Percentiles rank a stretch among this genome's conserved stretches.
Conservation (phyloP, 2,329 filamentous ascomycete species). For the Botryotinia calthae region DNA sequence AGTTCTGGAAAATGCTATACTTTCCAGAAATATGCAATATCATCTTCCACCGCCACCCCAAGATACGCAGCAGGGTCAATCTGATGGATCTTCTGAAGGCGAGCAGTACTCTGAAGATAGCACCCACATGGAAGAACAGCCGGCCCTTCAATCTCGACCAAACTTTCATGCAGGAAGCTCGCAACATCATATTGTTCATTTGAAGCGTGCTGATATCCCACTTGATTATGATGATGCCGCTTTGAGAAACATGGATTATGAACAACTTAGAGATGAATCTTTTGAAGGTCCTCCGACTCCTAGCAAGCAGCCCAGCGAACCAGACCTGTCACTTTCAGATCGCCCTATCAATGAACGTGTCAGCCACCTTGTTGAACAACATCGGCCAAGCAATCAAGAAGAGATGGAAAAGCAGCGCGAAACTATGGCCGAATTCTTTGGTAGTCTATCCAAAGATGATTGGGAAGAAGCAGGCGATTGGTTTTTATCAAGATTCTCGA, state of each 20-base stretch:
- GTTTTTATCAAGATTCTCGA: conserved; percentile 33
- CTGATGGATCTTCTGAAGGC: conserved; percentile 2
- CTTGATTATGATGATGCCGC: conserved; percentile 17
- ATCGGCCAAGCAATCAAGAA: not conserved
- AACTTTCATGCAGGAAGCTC: not conserved
- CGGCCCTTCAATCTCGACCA: conserved; percentile 15
- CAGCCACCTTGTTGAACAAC: not conserved
- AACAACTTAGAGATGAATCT: conserved; percentile 14
- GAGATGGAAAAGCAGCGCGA: not conserved
- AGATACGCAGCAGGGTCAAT: not conserved
- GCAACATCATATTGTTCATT: not conserved
- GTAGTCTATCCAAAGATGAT: conserved; percentile 30
- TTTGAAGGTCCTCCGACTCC: conserved; percentile 14
- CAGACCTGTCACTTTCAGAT: conserved; percentile 13
- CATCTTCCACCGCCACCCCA: not conserved
- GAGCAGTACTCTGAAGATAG: conserved; percentile 10
- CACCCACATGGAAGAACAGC: not conserved
- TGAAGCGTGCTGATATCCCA: not conserved
- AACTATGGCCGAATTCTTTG: conserved; percentile 28
- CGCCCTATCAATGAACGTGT: conserved; percentile 12
- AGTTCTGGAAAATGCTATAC: not conserved
- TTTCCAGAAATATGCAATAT: not conserved
- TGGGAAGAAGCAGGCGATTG: conserved; percentile 39
- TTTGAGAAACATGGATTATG: conserved; percentile 15
- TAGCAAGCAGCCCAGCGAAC: not conserved